These are phyloP conservation scores for Mollisiaceae sp. DNA, from an alignment of 2,329 filamentous ascomycete genomes.

Conservation along the genomic window DNA sequence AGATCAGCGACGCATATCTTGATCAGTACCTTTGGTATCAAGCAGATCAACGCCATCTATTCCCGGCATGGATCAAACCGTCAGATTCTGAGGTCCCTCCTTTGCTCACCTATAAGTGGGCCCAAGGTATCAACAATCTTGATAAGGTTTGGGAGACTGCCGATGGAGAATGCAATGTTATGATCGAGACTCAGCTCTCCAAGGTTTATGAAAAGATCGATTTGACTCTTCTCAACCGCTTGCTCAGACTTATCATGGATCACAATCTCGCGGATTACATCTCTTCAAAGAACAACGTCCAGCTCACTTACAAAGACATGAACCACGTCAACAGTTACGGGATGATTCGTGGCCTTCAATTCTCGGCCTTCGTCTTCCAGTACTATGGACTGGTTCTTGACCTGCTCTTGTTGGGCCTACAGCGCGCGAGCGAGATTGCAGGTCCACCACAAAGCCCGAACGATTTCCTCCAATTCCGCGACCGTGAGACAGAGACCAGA, in stretches of 20 bases:
- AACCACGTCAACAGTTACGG: slow-evolving; percentile 99
- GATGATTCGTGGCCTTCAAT: slow-evolving; percentile 96
- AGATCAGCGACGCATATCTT: slow-evolving; percentile 98
- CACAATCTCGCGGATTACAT: slow-evolving; percentile 99
- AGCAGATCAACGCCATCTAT: slow-evolving; percentile 94
- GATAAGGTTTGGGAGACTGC: slow-evolving; percentile 93
- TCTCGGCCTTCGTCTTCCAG: slow-evolving; percentile 98
- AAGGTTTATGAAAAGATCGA: slow-evolving; percentile 99
- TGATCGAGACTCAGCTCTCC: slow-evolving; percentile 98
- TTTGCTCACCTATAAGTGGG: slow-evolving; percentile 96
- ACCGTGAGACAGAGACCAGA: slow-evolving; percentile 86
- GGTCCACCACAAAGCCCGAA: slow-evolving; percentile 93
- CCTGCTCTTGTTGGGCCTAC: slow-evolving; percentile 86
- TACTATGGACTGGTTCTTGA: slow-evolving; percentile 97
- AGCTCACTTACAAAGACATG: slow-evolving; percentile 99
- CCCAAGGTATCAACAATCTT: slow-evolving; percentile 98
- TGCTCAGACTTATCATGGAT: slow-evolving; percentile 96
- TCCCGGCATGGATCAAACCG: slow-evolving; percentile 98
- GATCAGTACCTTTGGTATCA: slow-evolving; percentile 99
- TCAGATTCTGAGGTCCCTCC: slow-evolving; percentile 98
- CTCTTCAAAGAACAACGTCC: slow-evolving; percentile 98
- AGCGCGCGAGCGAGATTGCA: slow-evolving; percentile 97
- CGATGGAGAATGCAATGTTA: slow-evolving; percentile 95
- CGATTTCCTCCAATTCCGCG: slow-evolving; percentile 96
- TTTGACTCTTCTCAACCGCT: slow-evolving; percentile 89